A percentile compares a stretch with the other conserved stretches of the same genome.
These are phyloP conservation scores for Boletus rex-veris DNA, from an alignment of 768 basidiomycete genomes.

Conservation along the genomic window DNA sequence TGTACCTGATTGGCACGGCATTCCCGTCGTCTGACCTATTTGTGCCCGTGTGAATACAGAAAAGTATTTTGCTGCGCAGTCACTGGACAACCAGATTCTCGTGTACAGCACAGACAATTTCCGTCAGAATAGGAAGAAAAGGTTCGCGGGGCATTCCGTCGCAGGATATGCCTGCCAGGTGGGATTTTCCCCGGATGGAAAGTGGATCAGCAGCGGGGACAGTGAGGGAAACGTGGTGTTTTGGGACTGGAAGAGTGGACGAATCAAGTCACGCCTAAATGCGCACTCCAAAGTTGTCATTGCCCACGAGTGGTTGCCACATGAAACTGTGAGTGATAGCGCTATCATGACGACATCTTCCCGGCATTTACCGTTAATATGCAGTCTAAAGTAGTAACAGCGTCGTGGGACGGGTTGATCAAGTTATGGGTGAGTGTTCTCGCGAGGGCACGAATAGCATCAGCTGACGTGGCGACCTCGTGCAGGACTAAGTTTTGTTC, in stretches of 20 bases:
- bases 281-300: constrained; percentile 98
- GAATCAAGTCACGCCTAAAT: constrained; percentile 85
- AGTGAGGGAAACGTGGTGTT: constrained; percentile 93
- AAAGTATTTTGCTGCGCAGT: constrained; percentile 97
- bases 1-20: constrained; percentile 28
- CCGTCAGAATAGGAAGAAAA: constrained; percentile 97
- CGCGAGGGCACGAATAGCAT: neutral
- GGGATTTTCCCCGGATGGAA: constrained; percentile 96
- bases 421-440: constrained; percentile 86
- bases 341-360: neutral
- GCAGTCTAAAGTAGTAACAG: constrained; percentile 95
- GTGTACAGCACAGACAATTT: constrained; percentile 98
- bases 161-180: constrained; percentile 98
- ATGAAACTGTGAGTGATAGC: constrained; percentile 76
- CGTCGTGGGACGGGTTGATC: constrained; percentile 96
- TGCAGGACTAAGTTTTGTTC: constrained; percentile 30
- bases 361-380: constrained; percentile 14
- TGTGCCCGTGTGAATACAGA: constrained; percentile 39
- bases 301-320: constrained; percentile 95
- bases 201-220: constrained; percentile 97
- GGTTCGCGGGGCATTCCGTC: constrained; percentile 94
- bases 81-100: constrained; percentile 96
- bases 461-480: constrained; percentile 2
- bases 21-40: constrained; percentile 16
- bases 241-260: constrained; percentile 99